Evolutionary conservation across 495 filamentous ascomycete species (phyloP).

Genomic region (Lasiosphaeris hirsuta): DNA sequence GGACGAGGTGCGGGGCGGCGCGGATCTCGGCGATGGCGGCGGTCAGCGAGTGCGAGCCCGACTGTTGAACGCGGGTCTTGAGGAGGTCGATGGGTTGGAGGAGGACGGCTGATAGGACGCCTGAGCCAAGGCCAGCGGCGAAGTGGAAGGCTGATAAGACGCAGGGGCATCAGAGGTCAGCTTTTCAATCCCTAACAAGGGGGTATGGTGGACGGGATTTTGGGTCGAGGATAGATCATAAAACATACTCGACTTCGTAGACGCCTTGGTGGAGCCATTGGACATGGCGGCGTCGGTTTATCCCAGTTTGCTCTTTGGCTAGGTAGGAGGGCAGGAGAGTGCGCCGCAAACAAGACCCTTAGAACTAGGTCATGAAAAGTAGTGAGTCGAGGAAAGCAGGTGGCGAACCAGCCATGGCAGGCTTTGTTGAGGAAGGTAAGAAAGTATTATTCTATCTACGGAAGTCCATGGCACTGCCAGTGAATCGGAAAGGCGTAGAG

Average conservation of each 20-base stretch:
- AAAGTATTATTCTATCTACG: neutral
- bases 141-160: constrained; percentile 67
- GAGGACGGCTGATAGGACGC: constrained; percentile 79
- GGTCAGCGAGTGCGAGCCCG: constrained; percentile 58
- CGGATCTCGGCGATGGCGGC: constrained; percentile 71
- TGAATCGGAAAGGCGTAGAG: neutral
- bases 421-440: neutral
- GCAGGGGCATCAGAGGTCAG: no score
- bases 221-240: neutral
- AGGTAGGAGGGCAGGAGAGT: neutral
- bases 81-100: constrained; percentile 95
- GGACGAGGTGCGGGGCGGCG: constrained; percentile 48
- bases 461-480: neutral
- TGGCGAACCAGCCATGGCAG: neutral
- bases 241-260: constrained; percentile 34
- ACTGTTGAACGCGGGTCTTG: constrained; percentile 92
- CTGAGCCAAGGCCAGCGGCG: constrained; percentile 80
- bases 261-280: constrained; percentile 31
- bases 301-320: neutral
- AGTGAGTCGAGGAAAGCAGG: neutral
- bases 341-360: neutral
- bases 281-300: constrained; percentile 28
- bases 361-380: neutral
- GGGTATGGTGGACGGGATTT: neutral
- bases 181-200: neutral